These are phyloP conservation scores for Fagopyrum homotropicum DNA, from an alignment of 148 eudicot species.

Conservation along the genomic window DNA sequence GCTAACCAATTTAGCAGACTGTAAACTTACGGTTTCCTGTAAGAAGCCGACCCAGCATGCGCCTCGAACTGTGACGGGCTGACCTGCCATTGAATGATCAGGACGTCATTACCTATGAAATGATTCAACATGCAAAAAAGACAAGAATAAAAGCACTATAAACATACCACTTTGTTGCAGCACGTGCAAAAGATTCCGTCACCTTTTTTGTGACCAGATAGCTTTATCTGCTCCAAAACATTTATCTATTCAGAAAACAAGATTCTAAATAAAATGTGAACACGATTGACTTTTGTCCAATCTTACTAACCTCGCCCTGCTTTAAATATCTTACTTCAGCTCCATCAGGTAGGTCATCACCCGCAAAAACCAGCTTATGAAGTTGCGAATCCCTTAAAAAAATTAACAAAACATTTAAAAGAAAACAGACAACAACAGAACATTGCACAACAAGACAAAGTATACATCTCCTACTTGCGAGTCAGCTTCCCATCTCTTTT, in stretches of 20 bases:
- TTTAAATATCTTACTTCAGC: conserved; percentile 22
- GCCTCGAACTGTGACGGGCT: conserved; percentile 90
- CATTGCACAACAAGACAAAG: neutral
- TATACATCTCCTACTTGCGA: conserved; percentile 45
- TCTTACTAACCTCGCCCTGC: conserved; percentile 23
- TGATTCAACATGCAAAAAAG: conserved; percentile 1
- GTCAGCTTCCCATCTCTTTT: conserved; percentile 60
- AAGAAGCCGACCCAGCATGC: conserved; percentile 85
- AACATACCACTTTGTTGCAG: conserved; percentile 52
- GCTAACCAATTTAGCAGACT: neutral
- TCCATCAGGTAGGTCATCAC: conserved; percentile 2
- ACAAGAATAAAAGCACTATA: neutral
- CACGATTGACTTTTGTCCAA: neutral
- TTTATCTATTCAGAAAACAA: conserved; percentile 10
- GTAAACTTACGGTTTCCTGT: conserved; percentile 76
- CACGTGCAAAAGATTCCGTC: conserved; percentile 57
- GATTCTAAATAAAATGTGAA: neutral
- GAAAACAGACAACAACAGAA: neutral
- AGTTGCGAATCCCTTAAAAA: conserved; percentile 1
- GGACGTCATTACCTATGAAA: neutral
- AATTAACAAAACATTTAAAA: neutral
- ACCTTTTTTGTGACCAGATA: conserved; percentile 57
- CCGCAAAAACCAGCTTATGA: neutral
- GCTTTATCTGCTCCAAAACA: conserved; percentile 42
- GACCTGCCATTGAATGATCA: conserved; percentile 37